Base-by-base conservation (phyloP, 441 rosid genomes). In the Populus tomentosa region DNA sequence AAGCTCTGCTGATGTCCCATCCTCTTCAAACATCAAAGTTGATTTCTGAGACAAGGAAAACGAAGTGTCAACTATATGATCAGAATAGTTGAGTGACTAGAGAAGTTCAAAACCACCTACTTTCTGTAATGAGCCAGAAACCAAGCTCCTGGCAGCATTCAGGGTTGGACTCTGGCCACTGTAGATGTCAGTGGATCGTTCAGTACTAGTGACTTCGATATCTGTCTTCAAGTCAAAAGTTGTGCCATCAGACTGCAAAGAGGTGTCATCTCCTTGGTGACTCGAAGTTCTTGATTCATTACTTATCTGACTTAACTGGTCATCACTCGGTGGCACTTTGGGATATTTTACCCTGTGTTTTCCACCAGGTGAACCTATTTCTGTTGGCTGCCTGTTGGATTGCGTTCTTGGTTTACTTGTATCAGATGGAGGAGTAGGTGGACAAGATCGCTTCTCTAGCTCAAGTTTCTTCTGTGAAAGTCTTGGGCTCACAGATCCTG, bases 371-470 rank as follows among this genome's bases (percentile, higher is more conserved):
- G 91, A 86, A 79, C 83, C 75, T 56, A 85, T 82, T 79, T 89
- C 92, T 23, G 71, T 50, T 2, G 70, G 76, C 63, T 88, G 82
- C 79, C 83, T 68, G 82, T 75, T 87, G 79, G 82, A 75, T 78
- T 84, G 91, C 78, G 85, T 86, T 85, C 88, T 87, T 70, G 88
- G 80, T 84, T 84, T 91, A 77, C 71, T 88, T 63, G 88, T 74
- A 83, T 90, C 93, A 81, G 92, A 82, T 62, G 90, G 90, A 81
- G 89, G 88, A n/a, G 92, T 86, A 69, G 97, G 97, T 38, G 99
- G 92, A 42, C 94, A 88, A 71, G 92, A 89, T 75, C 76, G 85
- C 84, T 81, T 89, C 70, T 92, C 95, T 64, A 81, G 62, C 82
- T 91, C 97, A 59, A 80, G 82, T 83, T 89, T 94, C 84, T 79